Evolutionary conservation across 371 early-diverging fungal genomes (phyloP).

Genomic region (Apophysomyces sp.): DNA sequence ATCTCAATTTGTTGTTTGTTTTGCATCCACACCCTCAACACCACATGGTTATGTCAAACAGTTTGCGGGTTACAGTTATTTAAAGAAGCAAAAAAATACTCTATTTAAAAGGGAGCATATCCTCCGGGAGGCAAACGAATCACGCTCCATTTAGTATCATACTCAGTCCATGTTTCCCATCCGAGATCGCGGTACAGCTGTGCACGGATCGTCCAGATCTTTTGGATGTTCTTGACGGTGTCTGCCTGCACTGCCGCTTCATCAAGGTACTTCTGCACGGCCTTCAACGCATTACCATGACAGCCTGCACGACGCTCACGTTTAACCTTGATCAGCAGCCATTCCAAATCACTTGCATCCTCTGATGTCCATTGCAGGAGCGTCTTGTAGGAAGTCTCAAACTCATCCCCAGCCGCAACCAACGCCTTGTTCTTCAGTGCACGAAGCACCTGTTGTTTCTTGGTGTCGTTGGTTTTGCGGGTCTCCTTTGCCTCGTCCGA

Average conservation of each 20-base stretch:
- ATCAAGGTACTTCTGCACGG: constrained; percentile 59
- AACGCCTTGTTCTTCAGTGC: constrained; percentile 64
- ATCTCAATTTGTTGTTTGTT: too few relatives aligned
- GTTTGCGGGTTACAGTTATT: too few relatives aligned
- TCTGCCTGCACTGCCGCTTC: constrained; percentile 46
- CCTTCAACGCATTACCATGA: constrained; percentile 65
- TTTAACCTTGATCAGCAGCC: constrained; percentile 54
- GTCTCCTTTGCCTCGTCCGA: constrained; percentile 53
- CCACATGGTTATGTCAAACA: too few relatives aligned
- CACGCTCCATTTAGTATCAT: constrained; percentile 54
- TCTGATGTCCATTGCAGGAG: constrained; percentile 47
- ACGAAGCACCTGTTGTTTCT: constrained; percentile 62
- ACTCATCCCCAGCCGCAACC: constrained; percentile 44
- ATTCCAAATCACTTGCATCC: constrained; percentile 48
- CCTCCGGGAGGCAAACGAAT: constrained; percentile 52
- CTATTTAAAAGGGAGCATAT: constrained; percentile 50
- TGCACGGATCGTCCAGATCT: constrained; percentile 36
- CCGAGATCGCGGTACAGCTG: constrained; percentile 47
- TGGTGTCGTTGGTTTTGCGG: constrained; percentile 70
- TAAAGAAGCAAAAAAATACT: not conserved
- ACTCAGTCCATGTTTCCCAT: constrained; percentile 56
- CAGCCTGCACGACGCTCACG: constrained; percentile 53
- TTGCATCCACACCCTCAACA: too few relatives aligned
- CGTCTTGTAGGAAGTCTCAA: constrained; percentile 36
- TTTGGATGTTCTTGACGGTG: constrained; percentile 40